Evolutionary conservation across 306 rosid species (phyloP).

Genomic region (Sechiopsis laciniata): DNA sequence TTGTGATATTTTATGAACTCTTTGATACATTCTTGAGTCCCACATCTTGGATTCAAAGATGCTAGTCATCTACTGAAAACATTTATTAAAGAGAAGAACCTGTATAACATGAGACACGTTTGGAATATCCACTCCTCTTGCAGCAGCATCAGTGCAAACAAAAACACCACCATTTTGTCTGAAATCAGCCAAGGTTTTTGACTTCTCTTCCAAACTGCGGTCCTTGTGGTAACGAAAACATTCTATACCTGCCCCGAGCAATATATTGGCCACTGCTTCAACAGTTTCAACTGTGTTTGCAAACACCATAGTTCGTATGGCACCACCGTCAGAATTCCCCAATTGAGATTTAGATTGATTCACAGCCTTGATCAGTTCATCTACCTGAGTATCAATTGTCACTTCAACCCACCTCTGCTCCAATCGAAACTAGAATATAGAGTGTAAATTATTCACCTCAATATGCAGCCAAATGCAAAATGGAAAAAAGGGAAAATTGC

Average conservation of each 20-base stretch:
- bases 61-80: too few species aligned
- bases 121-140: conserved; percentile 89
- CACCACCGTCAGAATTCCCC: conserved; percentile 35
- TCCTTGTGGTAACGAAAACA: conserved; percentile 75
- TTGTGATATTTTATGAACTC: neutral
- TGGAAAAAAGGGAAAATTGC: neutral
- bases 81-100: conserved; percentile 50
- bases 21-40: neutral
- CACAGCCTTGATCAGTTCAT: conserved; percentile 74
- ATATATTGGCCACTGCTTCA: conserved; percentile 74
- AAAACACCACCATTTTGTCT: conserved; percentile 79
- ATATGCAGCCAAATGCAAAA: neutral
- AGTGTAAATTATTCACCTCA: neutral
- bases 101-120: conserved; percentile 83
- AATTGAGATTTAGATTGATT: conserved; percentile 41
- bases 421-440: conserved; percentile 41
- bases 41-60: neutral
- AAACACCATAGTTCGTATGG: conserved; percentile 73
- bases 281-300: conserved; percentile 94
- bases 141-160: conserved; percentile 95
- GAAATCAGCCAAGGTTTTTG: conserved; percentile 61
- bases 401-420: conserved; percentile 90
- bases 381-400: conserved; percentile 63
- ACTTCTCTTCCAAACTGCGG: conserved; percentile 78
- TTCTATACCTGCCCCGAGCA: conserved; percentile 52